A percentile compares a stretch with the other conserved stretches of the same genome.
Evolutionary conservation across 495 filamentous ascomycete genomes (phyloP).

Genomic region (Penicillium dipodomyicola): DNA sequence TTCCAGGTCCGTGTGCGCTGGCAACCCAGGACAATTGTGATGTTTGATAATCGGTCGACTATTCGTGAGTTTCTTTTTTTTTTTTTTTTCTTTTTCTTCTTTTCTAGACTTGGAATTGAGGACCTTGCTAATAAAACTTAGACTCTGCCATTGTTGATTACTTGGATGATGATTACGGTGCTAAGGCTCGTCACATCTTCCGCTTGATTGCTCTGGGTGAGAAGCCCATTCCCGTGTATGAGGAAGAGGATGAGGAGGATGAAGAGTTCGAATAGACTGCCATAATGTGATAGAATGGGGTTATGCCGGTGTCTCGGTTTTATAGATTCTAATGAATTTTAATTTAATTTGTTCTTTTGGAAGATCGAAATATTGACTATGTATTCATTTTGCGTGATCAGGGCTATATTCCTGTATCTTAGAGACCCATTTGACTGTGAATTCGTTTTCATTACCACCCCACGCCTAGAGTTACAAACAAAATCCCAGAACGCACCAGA

Average conservation of each 20-base stretch:
- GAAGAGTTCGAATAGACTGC: constrained; percentile 29
- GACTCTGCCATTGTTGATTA: constrained; percentile 56
- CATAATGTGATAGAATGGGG: constrained; percentile 27
- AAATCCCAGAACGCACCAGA: neutral
- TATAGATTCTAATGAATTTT: constrained; percentile 6
- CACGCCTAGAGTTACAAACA: constrained; percentile 20
- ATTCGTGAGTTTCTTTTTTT: constrained; percentile 45
- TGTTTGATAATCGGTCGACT: constrained; percentile 72
- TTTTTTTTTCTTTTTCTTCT: constrained; percentile 10
- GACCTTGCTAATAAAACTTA: constrained; percentile 17
- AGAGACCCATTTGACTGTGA: neutral
- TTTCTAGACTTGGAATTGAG: neutral
- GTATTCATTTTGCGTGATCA: neutral
- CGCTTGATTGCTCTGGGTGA: constrained; percentile 52
- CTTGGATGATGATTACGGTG: constrained; percentile 45
- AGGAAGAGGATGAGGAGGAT: constrained; percentile 21
- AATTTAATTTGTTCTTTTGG: neutral
- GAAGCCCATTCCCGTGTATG: constrained; percentile 51
- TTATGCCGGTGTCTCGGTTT: constrained; percentile 1
- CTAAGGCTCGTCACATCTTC: constrained; percentile 52
- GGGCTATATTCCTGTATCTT: neutral
- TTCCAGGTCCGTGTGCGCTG: constrained; percentile 88
- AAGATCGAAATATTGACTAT: neutral
- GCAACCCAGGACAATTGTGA: constrained; percentile 77
- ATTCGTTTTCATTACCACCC: constrained; percentile 16